Evolutionary conservation across 768 basidiomycete species (phyloP).

Genomic region (Pholiota molesta): DNA sequence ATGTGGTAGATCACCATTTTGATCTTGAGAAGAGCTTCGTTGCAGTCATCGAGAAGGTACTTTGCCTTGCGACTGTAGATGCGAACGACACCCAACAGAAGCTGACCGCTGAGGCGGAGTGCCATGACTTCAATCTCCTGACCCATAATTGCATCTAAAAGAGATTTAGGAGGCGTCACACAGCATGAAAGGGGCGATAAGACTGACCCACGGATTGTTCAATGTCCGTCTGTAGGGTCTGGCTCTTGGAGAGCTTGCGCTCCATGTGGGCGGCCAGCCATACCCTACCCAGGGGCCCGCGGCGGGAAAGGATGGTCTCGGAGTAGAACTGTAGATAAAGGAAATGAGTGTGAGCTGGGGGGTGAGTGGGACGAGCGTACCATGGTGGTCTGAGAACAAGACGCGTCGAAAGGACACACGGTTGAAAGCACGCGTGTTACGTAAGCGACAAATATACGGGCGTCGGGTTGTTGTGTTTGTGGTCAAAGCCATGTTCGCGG

Average conservation of each 20-base stretch:
- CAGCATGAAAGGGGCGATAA: neutral
- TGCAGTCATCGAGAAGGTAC: constrained; percentile 96
- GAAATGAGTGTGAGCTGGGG: neutral
- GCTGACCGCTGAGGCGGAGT: constrained; percentile 93
- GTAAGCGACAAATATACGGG: constrained; percentile 18
- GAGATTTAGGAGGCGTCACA: neutral
- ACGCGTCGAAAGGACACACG: constrained; percentile 22
- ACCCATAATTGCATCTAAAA: constrained; percentile 85
- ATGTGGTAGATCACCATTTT: constrained; percentile 72
- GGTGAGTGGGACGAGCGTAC: constrained; percentile 12
- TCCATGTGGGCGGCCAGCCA: constrained; percentile 99
- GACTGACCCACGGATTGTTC: constrained; percentile 82
- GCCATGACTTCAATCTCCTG: constrained; percentile 94
- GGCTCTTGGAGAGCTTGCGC: constrained; percentile 94
- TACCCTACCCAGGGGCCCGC: constrained; percentile 93
- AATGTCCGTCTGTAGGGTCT: constrained; percentile 94
- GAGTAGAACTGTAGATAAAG: constrained; percentile 75
- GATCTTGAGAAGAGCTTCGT: constrained; percentile 93
- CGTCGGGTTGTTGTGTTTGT: neutral
- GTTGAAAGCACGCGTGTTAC: constrained; percentile 26
- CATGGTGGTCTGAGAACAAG: constrained; percentile 27
- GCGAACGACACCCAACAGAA: constrained; percentile 93
- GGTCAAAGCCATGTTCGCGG: constrained; percentile 12
- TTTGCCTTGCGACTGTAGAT: constrained; percentile 99
- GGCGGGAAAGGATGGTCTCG: constrained; percentile 90